Evolutionary conservation across 352 stramenopile species (phyloP).

Genomic region (Pelagophyceae sp.): DNA sequence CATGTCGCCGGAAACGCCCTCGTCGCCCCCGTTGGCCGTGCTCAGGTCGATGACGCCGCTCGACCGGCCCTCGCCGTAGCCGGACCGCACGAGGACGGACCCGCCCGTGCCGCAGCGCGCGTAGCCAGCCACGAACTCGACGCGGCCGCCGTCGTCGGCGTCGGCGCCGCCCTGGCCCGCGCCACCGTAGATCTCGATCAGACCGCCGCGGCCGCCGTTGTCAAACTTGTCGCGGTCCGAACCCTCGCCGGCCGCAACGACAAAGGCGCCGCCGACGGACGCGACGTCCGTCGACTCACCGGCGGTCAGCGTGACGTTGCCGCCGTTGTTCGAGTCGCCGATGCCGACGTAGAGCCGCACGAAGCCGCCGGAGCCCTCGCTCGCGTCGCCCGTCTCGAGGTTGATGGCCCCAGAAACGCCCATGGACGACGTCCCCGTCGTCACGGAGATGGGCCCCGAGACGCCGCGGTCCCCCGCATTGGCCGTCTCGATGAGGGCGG

Average conservation of each 20-base stretch:
- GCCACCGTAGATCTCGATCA: slow-evolving; percentile 60
- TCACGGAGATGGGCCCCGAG: slow-evolving; percentile 32
- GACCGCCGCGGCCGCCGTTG: slow-evolving; percentile 63
- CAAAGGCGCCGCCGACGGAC: slow-evolving; percentile 39
- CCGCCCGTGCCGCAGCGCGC: slow-evolving; percentile 28
- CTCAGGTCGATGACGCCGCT: slow-evolving; percentile 33
- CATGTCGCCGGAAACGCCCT: slow-evolving; percentile 27
- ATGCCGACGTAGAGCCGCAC: slow-evolving; percentile 35
- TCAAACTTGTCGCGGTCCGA: slow-evolving; percentile 47
- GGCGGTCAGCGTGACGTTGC: slow-evolving; percentile 26
- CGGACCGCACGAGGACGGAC: slow-evolving; percentile 23
- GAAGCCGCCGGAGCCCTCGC: slow-evolving; percentile 34
- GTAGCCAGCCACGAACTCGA: slow-evolving; percentile 56
- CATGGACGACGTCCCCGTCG: slow-evolving; percentile 31
- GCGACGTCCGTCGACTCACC: slow-evolving; percentile 29
- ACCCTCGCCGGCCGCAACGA: slow-evolving; percentile 41
- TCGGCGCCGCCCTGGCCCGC: slow-evolving; percentile 56
- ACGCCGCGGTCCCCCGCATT: slow-evolving; percentile 34
- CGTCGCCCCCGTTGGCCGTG: slow-evolving; percentile 29
- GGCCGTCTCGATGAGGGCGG: slow-evolving; percentile 30
- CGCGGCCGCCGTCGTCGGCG: slow-evolving; percentile 56
- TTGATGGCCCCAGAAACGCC: slow-evolving; percentile 32
- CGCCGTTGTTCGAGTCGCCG: slow-evolving; percentile 28
- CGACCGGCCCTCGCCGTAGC: slow-evolving; percentile 24
- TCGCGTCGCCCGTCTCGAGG: slow-evolving; percentile 34